Base-by-base conservation (phyloP, 768 basidiomycete species). In the Antrodiella citrinella region DNA sequence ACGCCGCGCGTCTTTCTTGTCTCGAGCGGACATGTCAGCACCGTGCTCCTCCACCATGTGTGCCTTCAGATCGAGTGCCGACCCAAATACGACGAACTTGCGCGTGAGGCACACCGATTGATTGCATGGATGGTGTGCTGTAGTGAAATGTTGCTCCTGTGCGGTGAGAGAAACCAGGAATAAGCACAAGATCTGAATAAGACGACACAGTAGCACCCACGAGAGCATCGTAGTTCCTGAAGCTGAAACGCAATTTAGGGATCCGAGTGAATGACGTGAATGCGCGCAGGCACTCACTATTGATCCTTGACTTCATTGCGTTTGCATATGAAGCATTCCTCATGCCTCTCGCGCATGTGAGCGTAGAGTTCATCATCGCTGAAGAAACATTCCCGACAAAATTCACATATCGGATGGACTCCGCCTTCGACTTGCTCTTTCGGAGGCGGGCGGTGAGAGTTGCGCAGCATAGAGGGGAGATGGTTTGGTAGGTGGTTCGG, bases 251-350 rank as follows among this genome's bases (percentile, higher is more conserved):
- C 12, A 19, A 44, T 18, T 9, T 19, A 22, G 18, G 15, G 35
- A 35, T 26, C 11, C 53, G 30, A 35, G 15, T 7, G 30, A 35
- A 15, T 35, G n/a, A n/a, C n/a, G 30, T 7, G 15, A 35, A 21
- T 13, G 38, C 11, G 51, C n/a, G 20, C 7, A 13, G 26, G 3
- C n/a, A 7, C 35, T 4, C 30, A 96, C 91, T 96, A 93, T 68
- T 92, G 81, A 65, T 93, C 81, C 55, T 77, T 72, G 38, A 89
- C 58, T 4, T 85, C 91, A 50, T 84, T 78, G 23, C 86, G 76
- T 62, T 91, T 91, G 66, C 96, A 99, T 12, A 99, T 66, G 57
- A 96, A 96, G 64, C 95, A 98, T 60, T 98, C 94, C 65, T 99
- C 95, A 67, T 99, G 95, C 45, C 72, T 74, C 61, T 93, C 85